Conservation (phyloP, 305 asterid genomes). For the Ilex paraguariensis region DNA sequence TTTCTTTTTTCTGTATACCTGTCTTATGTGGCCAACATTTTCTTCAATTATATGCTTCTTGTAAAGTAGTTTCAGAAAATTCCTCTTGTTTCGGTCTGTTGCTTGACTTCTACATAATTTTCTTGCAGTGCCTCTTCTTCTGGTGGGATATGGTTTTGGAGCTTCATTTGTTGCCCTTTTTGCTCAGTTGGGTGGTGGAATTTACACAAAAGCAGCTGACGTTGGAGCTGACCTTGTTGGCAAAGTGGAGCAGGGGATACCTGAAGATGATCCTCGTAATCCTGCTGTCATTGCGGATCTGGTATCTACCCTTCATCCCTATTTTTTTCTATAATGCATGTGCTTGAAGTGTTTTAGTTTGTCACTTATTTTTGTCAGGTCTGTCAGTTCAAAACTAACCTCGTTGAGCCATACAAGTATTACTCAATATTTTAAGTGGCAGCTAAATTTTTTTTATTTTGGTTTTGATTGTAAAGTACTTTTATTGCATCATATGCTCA, state of each 20-base stretch:
- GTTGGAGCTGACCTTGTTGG: slow-evolving; percentile 99
- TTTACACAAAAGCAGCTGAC: slow-evolving; percentile 98
- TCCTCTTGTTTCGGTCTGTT: slow-evolving; percentile 11
- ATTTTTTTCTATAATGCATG: slow-evolving; percentile 7
- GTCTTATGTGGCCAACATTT: background rate
- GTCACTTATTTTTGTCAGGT: no score
- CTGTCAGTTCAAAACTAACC: no score
- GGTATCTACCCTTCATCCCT: slow-evolving; percentile 39
- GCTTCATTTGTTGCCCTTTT: slow-evolving; percentile 99
- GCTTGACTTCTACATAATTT: slow-evolving; percentile 17
- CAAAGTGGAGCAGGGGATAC: slow-evolving; percentile 99
- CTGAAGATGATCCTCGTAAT: slow-evolving; percentile 99
- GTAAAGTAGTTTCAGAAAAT: background rate
- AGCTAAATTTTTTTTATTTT: no score
- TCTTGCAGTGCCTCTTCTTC: slow-evolving; percentile 93
- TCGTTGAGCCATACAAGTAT: no score
- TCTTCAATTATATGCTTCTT: background rate
- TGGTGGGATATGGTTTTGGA: slow-evolving; percentile 99
- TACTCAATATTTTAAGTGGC: no score
- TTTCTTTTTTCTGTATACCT: no score
- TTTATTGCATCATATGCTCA: no score
- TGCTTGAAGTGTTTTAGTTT: background rate
- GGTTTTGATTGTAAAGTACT: no score
- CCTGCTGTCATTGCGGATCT: slow-evolving; percentile 99
- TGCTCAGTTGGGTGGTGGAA: slow-evolving; percentile 99